Base-by-base conservation (phyloP, 1,284 basidiomycete genomes). In the Boletus mariae region DNA sequence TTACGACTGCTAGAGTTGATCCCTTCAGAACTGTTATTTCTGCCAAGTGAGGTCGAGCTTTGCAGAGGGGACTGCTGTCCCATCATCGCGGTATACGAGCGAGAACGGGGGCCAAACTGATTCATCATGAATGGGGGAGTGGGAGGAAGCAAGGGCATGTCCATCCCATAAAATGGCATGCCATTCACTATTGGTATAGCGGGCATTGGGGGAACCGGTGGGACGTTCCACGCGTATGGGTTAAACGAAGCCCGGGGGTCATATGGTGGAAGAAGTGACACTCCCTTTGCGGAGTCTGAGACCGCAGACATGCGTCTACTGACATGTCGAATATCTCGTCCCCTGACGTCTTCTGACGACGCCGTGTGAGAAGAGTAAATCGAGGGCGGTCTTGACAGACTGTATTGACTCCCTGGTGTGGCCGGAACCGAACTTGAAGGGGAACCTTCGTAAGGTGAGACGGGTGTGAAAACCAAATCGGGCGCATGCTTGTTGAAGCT, bases 41-140 rank as follows among this genome's bases (percentile, higher is more conserved):
- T 59, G 9, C 59, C 51, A 32, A 63, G 53, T 25, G 56, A 52
- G 15, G 47, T 57, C 26, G 54, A 55, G 37, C 54, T 63, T 28
- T 67, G 66, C 17, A 57, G 40, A 37, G 62, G 55, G 20, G 62
- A 60, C 1, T 53, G 53, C 11, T 66, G 69, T 28, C 61, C 67
- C 17, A 55, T 34, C 10, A 51, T 59, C 12, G 57, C 62, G 23
- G 48, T 57, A 35, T 55, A 61, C 45, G 60, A 61, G 29, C 59
- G 59, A 29, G 59, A 55, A 34, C 65, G 70, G 26, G 45, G 23
- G n/a, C 72, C 71, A 40, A 69, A 73, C 48, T 82, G 76, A 57
- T 80, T 80, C 71, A 84, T 76, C 84, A 89, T 87, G 68, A 89
- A 89, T 13, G 87, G 85, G 28, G 86, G 79, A 1, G 80, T 75